Conservation (phyloP, 2,329 filamentous ascomycete species). For the Pseudogymnoascus pannorum region DNA sequence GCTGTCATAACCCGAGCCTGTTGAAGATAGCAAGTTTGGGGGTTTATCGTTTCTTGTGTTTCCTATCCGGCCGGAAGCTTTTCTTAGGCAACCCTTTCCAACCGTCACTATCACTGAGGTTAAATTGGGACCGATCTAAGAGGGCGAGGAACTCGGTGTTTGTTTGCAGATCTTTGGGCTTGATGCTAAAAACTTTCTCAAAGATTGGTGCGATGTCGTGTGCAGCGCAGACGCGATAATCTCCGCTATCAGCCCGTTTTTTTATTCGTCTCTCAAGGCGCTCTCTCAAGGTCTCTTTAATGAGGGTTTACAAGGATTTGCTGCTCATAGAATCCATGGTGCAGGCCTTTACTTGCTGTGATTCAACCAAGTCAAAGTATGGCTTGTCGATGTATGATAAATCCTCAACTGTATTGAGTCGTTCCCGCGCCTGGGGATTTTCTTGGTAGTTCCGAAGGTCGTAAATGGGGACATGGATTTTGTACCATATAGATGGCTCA, state of each 20-base stretch:
- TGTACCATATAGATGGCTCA: conserved; percentile 12
- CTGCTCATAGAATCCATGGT: neutral
- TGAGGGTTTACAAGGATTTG: conserved; percentile 17
- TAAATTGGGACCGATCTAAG: neutral
- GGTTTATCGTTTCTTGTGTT: neutral
- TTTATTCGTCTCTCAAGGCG: conserved; percentile 25
- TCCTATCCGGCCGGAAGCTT: conserved; percentile 8
- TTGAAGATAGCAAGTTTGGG: no score
- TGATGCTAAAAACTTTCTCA: conserved; percentile 25
- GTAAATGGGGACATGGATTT: conserved; percentile 14
- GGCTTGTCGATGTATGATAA: conserved; percentile 13
- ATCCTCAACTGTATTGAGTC: conserved; percentile 14
- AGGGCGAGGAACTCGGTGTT: conserved; percentile 18
- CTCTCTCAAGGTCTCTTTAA: conserved; percentile 20
- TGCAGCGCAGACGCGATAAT: conserved; percentile 30
- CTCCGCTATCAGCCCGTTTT: conserved; percentile 24
- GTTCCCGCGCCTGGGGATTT: neutral
- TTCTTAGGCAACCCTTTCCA: conserved; percentile 13
- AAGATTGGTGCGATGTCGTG: conserved; percentile 21
- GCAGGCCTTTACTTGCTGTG: conserved; percentile 9
- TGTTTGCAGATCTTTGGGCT: conserved; percentile 23
- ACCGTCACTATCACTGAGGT: neutral
- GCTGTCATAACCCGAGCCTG: no score
- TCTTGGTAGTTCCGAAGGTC: conserved; percentile 16
- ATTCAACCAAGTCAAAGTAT: conserved; percentile 12